Evolutionary conservation across 345 rosid genomes (phyloP).

Genomic region (Pistacia integerrima): DNA sequence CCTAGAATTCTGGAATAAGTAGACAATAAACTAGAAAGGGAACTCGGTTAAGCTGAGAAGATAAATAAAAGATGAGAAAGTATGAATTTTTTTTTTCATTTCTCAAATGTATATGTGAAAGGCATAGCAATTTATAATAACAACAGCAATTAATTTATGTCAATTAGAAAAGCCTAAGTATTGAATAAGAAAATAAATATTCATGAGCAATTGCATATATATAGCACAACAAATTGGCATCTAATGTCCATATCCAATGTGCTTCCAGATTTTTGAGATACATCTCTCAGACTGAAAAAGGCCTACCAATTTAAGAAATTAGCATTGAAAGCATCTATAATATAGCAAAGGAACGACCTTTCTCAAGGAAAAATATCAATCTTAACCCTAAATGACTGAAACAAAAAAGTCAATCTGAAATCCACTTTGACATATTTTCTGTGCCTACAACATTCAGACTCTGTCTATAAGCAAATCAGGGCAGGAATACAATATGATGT

Average conservation of each 20-base stretch:
- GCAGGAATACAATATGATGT: neutral
- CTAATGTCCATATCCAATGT: neutral
- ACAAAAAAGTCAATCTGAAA: slow-evolving; percentile 9
- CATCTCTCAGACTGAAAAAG: neutral
- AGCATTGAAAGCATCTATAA: neutral
- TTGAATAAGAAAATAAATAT: neutral
- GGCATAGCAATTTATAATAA: neutral
- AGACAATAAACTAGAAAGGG: neutral
- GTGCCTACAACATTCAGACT: neutral
- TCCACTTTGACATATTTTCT: neutral
- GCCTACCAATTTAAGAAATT: slow-evolving; percentile 3
- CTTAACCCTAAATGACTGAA: slow-evolving; percentile 8
- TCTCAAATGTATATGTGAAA: neutral
- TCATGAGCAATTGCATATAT: neutral
- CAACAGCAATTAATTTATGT: neutral
- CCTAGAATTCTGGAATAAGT: neutral
- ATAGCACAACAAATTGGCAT: slow-evolving; percentile 1
- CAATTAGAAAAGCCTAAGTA: neutral
- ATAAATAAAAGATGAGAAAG: neutral
- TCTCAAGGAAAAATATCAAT: neutral
- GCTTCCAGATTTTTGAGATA: neutral
- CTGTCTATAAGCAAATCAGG: slow-evolving; percentile 11
- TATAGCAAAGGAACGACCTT: slow-evolving; percentile 1
- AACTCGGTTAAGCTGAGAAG: neutral
- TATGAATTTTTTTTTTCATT: neutral